phyloP scores from a whole-genome alignment of 2,329 filamentous ascomycete genomes.

The Colletotrichum gloeosporioides region DNA sequence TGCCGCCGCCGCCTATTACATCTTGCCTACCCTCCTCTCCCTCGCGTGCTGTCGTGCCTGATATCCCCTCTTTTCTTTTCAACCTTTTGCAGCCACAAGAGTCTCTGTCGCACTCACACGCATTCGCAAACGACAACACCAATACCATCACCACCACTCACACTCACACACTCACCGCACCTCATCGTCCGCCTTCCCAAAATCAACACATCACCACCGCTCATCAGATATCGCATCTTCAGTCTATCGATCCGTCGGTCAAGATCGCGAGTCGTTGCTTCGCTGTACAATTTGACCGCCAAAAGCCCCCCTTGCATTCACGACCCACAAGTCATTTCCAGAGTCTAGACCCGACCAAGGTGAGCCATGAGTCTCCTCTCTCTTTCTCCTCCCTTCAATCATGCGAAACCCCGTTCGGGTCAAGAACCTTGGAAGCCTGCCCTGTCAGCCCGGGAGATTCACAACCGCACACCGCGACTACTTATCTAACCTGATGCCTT shows the following conservation, averaged over 20 bases:
- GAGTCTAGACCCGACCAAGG: slow-evolving; percentile 22
- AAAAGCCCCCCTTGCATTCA: slow-evolving; percentile 23
- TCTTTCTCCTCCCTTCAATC: slow-evolving; percentile 21
- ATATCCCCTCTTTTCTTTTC: slow-evolving; percentile 24
- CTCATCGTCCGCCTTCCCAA: background rate
- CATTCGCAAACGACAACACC: background rate
- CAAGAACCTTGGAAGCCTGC: slow-evolving; percentile 7
- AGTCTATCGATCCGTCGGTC: background rate
- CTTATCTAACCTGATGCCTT: slow-evolving; percentile 19
- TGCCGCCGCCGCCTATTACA: slow-evolving; percentile 19
- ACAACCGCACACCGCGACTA: slow-evolving; percentile 11
- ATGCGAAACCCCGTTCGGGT: slow-evolving; percentile 12
- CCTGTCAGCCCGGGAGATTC: slow-evolving; percentile 3
- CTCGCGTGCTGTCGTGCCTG: slow-evolving; percentile 17
- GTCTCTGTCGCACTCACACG: background rate
- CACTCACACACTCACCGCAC: background rate
- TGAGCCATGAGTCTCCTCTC: slow-evolving; percentile 24
- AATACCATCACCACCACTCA: background rate
- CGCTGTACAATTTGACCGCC: slow-evolving; percentile 20
- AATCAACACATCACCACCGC: background rate
- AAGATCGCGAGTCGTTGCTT: background rate
- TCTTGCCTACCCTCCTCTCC: slow-evolving; percentile 20
- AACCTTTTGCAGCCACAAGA: slow-evolving; percentile 9
- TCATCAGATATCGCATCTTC: background rate
- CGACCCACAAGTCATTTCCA: slow-evolving; percentile 26